These are phyloP conservation scores for Podaxis sp. DNA, from an alignment of 768 basidiomycete species.

Conservation along the genomic window DNA sequence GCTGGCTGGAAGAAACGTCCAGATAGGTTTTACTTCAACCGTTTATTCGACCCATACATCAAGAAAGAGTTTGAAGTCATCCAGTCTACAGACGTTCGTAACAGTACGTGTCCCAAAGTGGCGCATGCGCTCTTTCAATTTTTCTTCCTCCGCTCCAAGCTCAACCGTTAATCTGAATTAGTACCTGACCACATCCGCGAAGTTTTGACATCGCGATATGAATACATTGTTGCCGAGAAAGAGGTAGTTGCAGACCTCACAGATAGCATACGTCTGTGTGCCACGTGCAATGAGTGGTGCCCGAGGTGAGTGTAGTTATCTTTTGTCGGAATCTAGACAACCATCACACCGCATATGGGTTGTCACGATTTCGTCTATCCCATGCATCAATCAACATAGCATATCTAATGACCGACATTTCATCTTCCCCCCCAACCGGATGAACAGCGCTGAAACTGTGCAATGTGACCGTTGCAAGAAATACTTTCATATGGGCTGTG, in stretches of 20 bases:
- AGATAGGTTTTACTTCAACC: conserved; percentile 95
- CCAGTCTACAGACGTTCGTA: conserved; percentile 80
- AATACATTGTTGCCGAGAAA: conserved; percentile 94
- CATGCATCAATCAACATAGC: conserved; percentile 17
- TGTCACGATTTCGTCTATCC: conserved; percentile 14
- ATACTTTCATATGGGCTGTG: conserved; percentile 93
- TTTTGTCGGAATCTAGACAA: conserved; percentile 2
- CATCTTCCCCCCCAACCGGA: conserved; percentile 18
- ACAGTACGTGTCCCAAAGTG: conserved; percentile 59
- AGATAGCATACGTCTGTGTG: conserved; percentile 82
- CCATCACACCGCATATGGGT: conserved; percentile 14
- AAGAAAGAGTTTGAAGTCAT: conserved; percentile 98
- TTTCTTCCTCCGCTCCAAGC: conserved; percentile 1
- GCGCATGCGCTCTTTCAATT: conserved; percentile 5
- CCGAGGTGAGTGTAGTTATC: conserved; percentile 58
- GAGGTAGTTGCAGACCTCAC: conserved; percentile 90
- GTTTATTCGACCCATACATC: conserved; percentile 96
- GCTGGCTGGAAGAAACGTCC: conserved; percentile 92
- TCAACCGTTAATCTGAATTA: conserved; percentile 34
- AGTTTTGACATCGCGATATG: conserved; percentile 78
- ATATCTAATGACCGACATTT: conserved; percentile 9
- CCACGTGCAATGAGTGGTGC: conserved; percentile 87
- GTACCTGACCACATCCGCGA: conserved; percentile 83
- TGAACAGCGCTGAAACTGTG: conserved; percentile 72
- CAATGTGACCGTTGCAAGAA: conserved; percentile 91